A percentile compares a stretch with the other conserved stretches of the same genome.
phyloP scores from a whole-genome alignment of 495 filamentous ascomycete species.

The Neurospora sp. region DNA sequence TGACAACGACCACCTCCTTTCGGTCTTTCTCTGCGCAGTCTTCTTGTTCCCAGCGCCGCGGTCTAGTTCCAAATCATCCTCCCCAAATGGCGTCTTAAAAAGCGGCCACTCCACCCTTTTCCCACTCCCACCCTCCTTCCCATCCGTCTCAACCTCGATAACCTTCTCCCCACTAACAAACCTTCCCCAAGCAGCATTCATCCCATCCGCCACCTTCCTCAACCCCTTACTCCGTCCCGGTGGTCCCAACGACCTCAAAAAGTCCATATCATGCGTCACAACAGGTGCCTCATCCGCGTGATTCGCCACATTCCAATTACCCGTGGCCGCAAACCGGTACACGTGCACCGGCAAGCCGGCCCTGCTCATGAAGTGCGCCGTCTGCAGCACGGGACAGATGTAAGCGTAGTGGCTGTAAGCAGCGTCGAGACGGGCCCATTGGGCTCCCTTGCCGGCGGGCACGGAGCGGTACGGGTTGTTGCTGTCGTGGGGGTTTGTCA shows the following conservation, averaged over 20 bases:
- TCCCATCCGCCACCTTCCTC: slow-evolving; percentile 36
- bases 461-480: slow-evolving; percentile 18
- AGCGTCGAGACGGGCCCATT: slow-evolving; percentile 51
- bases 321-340: slow-evolving; percentile 49
- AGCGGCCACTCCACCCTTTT: slow-evolving; percentile 18
- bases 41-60: not conserved
- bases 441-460: slow-evolving; percentile 34
- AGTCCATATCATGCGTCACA: slow-evolving; percentile 41
- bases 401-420: slow-evolving; percentile 60
- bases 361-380: slow-evolving; percentile 37
- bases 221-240: slow-evolving; percentile 20
- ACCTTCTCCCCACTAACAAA: slow-evolving; percentile 34
- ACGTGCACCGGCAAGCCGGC: slow-evolving; percentile 36
- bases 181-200: slow-evolving; percentile 46
- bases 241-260: slow-evolving; percentile 9
- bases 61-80: not conserved
- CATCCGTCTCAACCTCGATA: slow-evolving; percentile 41
- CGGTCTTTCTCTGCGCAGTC: not conserved
- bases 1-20: slow-evolving; percentile 2
- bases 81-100: slow-evolving; percentile 18
- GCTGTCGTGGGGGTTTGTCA: slow-evolving; percentile 7
- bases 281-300: slow-evolving; percentile 50
- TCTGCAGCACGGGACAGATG: slow-evolving; percentile 54
- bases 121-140: not conserved
- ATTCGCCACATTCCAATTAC: slow-evolving; percentile 40